Base-by-base conservation (phyloP, 305 asterid species). In the Petunia hybrid region DNA sequence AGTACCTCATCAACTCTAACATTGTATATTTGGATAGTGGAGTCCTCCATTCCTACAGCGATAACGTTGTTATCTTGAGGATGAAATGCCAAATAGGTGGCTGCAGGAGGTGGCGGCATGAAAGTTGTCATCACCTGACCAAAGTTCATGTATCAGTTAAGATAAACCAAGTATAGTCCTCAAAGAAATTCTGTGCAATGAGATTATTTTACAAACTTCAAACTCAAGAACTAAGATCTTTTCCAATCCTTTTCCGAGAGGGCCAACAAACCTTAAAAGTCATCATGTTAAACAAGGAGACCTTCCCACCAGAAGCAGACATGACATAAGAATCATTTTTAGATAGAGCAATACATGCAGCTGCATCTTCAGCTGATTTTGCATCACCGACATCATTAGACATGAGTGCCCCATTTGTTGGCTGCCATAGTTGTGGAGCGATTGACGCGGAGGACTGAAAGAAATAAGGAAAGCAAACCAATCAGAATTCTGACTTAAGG, bases 251-350 rank as follows among this genome's bases (percentile, higher is more conserved):
- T 53, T 74, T 35, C 64, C 46, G 78, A 43, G 61, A 78, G 75
- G 66, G 43, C 8, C 36, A 35, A 78, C 83, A 77, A 82, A 95
- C 99, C 99, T 95, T 94, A 82, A 94, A 95, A 67, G 97, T 93
- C 99, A 95, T 95, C 99, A 95, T 95, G 88, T 95, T 95, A 91
- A 95, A 95, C 88, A 95, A 87, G 80, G 99, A 95, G 77, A 95
- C 95, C 84, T 92, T 95, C 82, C 99, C 99, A 43, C 99, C 99
- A 4, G 99, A 94, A 78, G 98, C 99, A 80, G 99, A 95, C 99
- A 95, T 95, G 68, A 95, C 99, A 77, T 94, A 95, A 35, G 99
- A 95, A 87, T 94, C 99, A 76, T 95, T 95, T 84, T 94, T 95
- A 5, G 99, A 95, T 41, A 95, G 86, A 45, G 99, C 99, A 82